Conservation (phyloP, 2,329 filamentous ascomycete species). For the Clarireedia hainanense region DNA sequence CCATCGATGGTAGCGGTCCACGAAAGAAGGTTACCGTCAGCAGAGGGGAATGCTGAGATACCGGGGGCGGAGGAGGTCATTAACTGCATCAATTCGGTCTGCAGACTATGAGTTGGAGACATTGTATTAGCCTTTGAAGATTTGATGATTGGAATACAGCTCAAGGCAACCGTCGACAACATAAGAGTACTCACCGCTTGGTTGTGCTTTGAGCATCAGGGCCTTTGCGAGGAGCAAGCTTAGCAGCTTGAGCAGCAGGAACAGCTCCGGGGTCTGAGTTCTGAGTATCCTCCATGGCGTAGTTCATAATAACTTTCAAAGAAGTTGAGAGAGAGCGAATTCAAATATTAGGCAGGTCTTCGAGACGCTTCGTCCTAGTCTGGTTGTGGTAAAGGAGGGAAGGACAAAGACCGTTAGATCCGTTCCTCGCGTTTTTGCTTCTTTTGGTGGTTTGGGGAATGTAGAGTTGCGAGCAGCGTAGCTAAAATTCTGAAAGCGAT, state of each 20-base stretch:
- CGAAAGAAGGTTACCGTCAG: conserved; percentile 79
- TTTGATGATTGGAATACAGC: neutral
- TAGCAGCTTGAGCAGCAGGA: conserved; percentile 46
- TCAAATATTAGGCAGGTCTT: neutral
- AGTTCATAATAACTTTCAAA: conserved; percentile 31
- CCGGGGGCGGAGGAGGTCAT: conserved; percentile 94
- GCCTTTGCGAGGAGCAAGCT: conserved; percentile 50
- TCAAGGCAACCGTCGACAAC: neutral
- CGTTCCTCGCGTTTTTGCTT: neutral
- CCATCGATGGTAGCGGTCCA: conserved; percentile 95
- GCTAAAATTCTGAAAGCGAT: conserved; percentile 16
- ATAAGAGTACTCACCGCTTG: conserved; percentile 53
- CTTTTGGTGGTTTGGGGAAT: conserved; percentile 1
- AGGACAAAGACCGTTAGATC: conserved; percentile 16
- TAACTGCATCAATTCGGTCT: conserved; percentile 96
- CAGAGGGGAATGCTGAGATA: conserved; percentile 88
- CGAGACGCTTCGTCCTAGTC: neutral
- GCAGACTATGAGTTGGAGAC: conserved; percentile 52
- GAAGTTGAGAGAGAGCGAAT: conserved; percentile 2
- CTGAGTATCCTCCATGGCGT: conserved; percentile 50
- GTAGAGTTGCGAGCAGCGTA: neutral
- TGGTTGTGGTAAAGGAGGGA: conserved; percentile 5
- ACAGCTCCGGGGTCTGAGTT: conserved; percentile 55
- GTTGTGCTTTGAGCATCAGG: conserved; percentile 67
- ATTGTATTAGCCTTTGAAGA: neutral